Evolutionary conservation across 2,329 filamentous ascomycete species (phyloP).

Genomic region (Colletotrichum melonis): DNA sequence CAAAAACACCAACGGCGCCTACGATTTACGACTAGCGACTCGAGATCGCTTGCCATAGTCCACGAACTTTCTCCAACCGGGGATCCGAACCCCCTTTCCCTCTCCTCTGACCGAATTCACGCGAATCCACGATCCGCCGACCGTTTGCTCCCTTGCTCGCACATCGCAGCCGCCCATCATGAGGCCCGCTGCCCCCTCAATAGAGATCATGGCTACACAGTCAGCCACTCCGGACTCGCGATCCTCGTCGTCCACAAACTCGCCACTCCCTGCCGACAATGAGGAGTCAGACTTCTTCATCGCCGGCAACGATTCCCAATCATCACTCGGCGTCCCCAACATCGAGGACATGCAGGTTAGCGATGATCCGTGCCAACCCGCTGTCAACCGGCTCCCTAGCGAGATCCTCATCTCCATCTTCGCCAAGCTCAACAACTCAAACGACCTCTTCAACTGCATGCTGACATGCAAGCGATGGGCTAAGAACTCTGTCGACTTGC

Average conservation of each 20-base stretch:
- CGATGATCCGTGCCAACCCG: conserved; percentile 76
- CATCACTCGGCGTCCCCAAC: conserved; percentile 85
- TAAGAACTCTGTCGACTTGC: conserved; percentile 87
- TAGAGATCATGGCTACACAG: conserved; percentile 42
- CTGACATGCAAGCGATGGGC: conserved; percentile 96
- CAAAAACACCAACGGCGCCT: neutral
- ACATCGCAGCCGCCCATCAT: conserved; percentile 36
- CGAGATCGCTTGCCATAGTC: neutral
- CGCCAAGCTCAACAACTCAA: conserved; percentile 79
- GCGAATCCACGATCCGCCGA: conserved; percentile 21
- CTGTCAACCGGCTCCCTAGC: conserved; percentile 87
- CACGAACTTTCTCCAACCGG: conserved; percentile 3
- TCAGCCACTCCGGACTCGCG: conserved; percentile 57
- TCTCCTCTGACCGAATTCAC: conserved; percentile 20
- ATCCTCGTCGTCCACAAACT: conserved; percentile 78
- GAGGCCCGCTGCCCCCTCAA: conserved; percentile 42
- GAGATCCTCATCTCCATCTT: conserved; percentile 97
- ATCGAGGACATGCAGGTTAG: conserved; percentile 79
- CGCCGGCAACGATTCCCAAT: conserved; percentile 90
- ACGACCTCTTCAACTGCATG: conserved; percentile 89
- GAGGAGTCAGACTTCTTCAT: conserved; percentile 95
- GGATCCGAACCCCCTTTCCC: conserved; percentile 28
- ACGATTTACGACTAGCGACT: neutral
- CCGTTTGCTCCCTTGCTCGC: neutral
- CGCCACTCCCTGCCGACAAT: conserved; percentile 80